These are phyloP conservation scores for Waltergamsia citrina DNA, from an alignment of 2,329 filamentous ascomycete genomes.

Conservation along the genomic window DNA sequence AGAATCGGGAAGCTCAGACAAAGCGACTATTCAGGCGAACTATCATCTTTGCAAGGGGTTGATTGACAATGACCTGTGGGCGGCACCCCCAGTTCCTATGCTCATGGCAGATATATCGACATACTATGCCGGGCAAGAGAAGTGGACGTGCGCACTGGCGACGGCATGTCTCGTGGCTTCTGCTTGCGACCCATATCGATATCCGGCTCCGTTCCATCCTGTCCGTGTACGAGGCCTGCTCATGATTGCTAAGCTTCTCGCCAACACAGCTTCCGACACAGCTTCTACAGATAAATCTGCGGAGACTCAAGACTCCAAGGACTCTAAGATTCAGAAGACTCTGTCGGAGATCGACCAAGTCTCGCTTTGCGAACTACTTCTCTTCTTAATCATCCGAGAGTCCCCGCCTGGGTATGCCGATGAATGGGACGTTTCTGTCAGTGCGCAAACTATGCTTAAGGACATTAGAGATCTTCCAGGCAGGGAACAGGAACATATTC, in stretches of 20 bases:
- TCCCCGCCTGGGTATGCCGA: constrained; percentile 29
- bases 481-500: constrained; percentile 29
- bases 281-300: constrained; percentile 5
- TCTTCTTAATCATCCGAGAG: constrained; percentile 35
- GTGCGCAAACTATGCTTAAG: constrained; percentile 34
- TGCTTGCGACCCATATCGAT: constrained; percentile 38
- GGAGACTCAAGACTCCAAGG: constrained; percentile 6
- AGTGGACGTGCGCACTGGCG: constrained; percentile 25
- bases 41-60: constrained; percentile 15
- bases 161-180: constrained; percentile 37
- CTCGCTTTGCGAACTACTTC: constrained; percentile 41
- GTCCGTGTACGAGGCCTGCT: constrained; percentile 41
- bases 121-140: constrained; percentile 22
- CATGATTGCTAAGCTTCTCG: constrained; percentile 40
- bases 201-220: constrained; percentile 38
- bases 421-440: constrained; percentile 32
- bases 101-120: constrained; percentile 33
- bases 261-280: constrained; percentile 34
- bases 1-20: not conserved
- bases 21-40: constrained; percentile 4
- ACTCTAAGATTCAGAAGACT: constrained; percentile 13
- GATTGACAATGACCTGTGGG: constrained; percentile 27
- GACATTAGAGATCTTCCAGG: constrained; percentile 38
- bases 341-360: constrained; percentile 40
- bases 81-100: constrained; percentile 36